Percentiles rank a stretch among this genome's conserved stretches.
These are phyloP conservation scores for Hyaloperonospora brassicae DNA, from an alignment of 352 stramenopile species.

Conservation along the genomic window DNA sequence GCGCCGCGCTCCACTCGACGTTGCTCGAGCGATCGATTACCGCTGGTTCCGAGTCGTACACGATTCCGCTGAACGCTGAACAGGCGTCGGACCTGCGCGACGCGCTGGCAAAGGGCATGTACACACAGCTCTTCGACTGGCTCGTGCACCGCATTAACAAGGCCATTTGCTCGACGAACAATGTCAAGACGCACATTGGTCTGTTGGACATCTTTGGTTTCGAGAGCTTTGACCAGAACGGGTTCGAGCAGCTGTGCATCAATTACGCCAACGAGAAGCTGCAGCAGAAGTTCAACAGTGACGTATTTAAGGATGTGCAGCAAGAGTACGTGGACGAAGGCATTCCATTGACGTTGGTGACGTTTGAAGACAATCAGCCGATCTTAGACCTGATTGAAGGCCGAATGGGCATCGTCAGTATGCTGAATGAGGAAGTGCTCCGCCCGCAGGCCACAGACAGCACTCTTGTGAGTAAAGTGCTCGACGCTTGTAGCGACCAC, in stretches of 20 bases:
- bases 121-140: constrained; percentile 95
- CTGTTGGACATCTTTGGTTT: constrained; percentile 98
- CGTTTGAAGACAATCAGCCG: constrained; percentile 90
- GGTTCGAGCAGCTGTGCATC: constrained; percentile 95
- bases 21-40: constrained; percentile 89
- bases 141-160: constrained; percentile 87
- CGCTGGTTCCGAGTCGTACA: constrained; percentile 89
- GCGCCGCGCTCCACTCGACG: constrained; percentile 73
- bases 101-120: constrained; percentile 94
- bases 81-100: constrained; percentile 89
- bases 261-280: constrained; percentile 96
- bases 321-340: constrained; percentile 96
- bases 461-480: constrained; percentile 79
- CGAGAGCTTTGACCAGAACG: constrained; percentile 94
- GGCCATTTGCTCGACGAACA: constrained; percentile 64
- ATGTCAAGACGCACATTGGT: constrained; percentile 83
- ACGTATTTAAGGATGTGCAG: constrained; percentile 96
- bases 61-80: constrained; percentile 83
- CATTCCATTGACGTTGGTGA: constrained; percentile 89
- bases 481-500: constrained; percentile 68
- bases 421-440: constrained; percentile 95
- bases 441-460: constrained; percentile 74
- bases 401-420: constrained; percentile 81
- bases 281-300: constrained; percentile 90
- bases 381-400: constrained; percentile 90